Percentiles rank a stretch among this genome's conserved stretches.
Conservation (phyloP, 1,284 basidiomycete genomes). For the Pseudozyma flocculosa region DNA sequence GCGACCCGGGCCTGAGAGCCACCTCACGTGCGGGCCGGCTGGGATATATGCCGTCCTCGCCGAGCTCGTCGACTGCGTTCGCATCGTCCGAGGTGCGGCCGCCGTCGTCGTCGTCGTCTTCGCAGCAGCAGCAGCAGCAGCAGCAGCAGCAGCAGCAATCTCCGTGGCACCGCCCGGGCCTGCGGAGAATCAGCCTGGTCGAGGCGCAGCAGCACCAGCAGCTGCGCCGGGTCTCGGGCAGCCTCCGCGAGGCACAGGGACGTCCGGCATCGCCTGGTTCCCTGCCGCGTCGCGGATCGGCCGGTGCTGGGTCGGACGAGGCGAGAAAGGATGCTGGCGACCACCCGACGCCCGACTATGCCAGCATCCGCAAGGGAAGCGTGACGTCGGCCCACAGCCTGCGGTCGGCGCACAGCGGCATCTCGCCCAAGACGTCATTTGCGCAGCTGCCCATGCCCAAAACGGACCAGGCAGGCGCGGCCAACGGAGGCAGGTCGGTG, state of each 20-base stretch:
- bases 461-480: background rate
- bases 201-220: conserved; percentile 37
- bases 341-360: conserved; percentile 4
- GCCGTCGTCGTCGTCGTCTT: no score
- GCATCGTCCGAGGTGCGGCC: conserved; percentile 20
- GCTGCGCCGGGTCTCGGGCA: conserved; percentile 33
- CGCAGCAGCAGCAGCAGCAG: no score
- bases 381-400: conserved; percentile 27
- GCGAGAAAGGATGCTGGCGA: background rate
- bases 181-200: conserved; percentile 24
- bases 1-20: conserved; percentile 15
- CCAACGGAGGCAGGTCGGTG: no score
- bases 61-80: conserved; percentile 3
- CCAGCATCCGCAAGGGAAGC: conserved; percentile 32
- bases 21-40: conserved; percentile 1
- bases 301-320: background rate
- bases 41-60: conserved; percentile 7
- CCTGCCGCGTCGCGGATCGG: background rate
- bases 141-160: no score
- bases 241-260: conserved; percentile 14
- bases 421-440: conserved; percentile 46
- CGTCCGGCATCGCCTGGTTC: background rate
- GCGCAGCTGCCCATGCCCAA: conserved; percentile 20
- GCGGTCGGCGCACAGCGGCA: conserved; percentile 40
- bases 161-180: background rate